Evolutionary conservation across 495 filamentous ascomycete genomes (phyloP).

Genomic region (Cercophora samala): DNA sequence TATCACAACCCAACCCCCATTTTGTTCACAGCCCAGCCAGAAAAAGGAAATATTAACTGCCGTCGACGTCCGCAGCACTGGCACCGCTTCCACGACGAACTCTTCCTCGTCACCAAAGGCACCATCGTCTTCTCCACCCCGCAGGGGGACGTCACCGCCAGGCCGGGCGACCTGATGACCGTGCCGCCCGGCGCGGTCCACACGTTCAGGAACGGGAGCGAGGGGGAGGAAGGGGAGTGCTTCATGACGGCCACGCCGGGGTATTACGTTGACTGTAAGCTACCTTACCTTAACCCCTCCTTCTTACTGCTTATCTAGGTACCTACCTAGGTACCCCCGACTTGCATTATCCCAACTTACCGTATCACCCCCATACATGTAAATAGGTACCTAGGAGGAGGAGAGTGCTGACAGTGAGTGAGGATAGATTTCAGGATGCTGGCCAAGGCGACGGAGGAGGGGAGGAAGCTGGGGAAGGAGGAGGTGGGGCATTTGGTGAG

Average conservation of each 20-base stretch:
- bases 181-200: constrained; percentile 51
- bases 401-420: constrained; percentile 8
- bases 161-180: constrained; percentile 49
- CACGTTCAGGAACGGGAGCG: constrained; percentile 53
- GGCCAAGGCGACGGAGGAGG: constrained; percentile 26
- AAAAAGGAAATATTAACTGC: no score
- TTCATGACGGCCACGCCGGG: constrained; percentile 55
- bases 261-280: constrained; percentile 34
- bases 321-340: not conserved
- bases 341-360: no score
- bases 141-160: constrained; percentile 43
- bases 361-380: no score
- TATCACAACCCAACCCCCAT: no score
- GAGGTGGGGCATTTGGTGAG: constrained; percentile 27
- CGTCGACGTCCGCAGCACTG: no score
- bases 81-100: constrained; percentile 52
- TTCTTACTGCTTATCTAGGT: no score
- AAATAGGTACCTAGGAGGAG: not conserved
- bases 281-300: not conserved
- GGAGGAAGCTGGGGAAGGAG: constrained; percentile 19
- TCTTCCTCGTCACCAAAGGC: constrained; percentile 50
- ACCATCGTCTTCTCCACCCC: constrained; percentile 39
- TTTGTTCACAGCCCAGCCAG: no score
- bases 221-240: constrained; percentile 50
- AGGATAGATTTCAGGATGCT: constrained; percentile 34